Percentiles rank a stretch among this genome's conserved stretches.
These are phyloP conservation scores for Aspergillus texensis DNA, from an alignment of 2,329 filamentous ascomycete species.

Conservation along the genomic window DNA sequence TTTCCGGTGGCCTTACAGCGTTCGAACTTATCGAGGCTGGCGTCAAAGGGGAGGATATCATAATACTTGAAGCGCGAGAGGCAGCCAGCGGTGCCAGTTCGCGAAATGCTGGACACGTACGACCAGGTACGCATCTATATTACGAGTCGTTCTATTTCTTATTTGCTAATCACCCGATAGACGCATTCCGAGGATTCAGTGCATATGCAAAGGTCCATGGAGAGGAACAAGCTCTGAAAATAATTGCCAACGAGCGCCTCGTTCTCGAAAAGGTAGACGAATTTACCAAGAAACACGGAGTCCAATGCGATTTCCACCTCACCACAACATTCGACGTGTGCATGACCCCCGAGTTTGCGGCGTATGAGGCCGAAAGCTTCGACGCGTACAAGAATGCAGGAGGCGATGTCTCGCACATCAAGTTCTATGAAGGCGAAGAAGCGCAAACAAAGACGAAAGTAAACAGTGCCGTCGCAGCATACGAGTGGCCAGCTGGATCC, in stretches of 20 bases:
- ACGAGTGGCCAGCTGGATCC: constrained; percentile 55
- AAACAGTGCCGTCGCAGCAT: constrained; percentile 45
- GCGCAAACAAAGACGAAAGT: constrained; percentile 32
- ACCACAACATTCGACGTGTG: constrained; percentile 43
- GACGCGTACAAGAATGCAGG: constrained; percentile 45
- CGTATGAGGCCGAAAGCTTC: constrained; percentile 46
- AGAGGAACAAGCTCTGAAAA: constrained; percentile 48
- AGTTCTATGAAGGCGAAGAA: background rate
- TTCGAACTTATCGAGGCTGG: background rate
- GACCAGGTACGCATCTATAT: background rate
- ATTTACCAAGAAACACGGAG: background rate
- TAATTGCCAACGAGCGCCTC: constrained; percentile 48
- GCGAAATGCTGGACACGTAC: background rate
- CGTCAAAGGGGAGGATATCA: background rate
- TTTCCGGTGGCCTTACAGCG: background rate
- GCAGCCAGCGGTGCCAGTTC: constrained; percentile 1
- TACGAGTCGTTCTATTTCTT: no score
- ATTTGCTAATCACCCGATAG: constrained; percentile 11
- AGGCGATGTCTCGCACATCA: constrained; percentile 25
- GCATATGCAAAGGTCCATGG: constrained; percentile 49
- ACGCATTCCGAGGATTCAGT: constrained; percentile 53
- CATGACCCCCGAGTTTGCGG: constrained; percentile 50
- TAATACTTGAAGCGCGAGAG: background rate
- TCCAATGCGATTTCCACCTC: background rate
- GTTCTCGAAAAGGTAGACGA: constrained; percentile 34